Evolutionary conservation across 768 basidiomycete species (phyloP), one percentile per base, ranked within the genome.

Genomic region (Agaricus blazei): DNA sequence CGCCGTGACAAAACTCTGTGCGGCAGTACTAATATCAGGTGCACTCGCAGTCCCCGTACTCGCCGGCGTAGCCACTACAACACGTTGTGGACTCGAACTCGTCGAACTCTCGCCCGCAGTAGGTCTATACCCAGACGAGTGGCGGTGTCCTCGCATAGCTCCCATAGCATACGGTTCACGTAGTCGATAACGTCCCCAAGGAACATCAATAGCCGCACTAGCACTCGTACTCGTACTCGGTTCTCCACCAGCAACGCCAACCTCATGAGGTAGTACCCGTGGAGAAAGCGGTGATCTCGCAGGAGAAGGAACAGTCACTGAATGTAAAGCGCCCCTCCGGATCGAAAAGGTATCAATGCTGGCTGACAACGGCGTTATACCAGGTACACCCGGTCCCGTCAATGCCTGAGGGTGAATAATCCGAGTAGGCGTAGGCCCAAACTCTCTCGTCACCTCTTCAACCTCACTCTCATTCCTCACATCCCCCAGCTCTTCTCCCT

Each of bases 11-110:
- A 88, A 86, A 54, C 87, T 88, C 56, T 76, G 76, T 2, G 81
- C 76, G 11, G 87, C 87, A 0, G 85, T 85, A 66, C 87, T 88
- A 63, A 89, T 76, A 64, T 85, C 85, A 0, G 79, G 76, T 38
- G 72, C 79, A 61, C 79, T 80, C 58, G 65, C 72, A 55, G 62
- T 63, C 8, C 41, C 41, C 58, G 43, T 58, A 11, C 46, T 58
- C 34, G 54, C 34, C 66, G 58, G 51, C 57, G n/a, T 28, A 28
- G 15, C n/a, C 23, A 45, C 24, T 6, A 24, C 7, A 3, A 29
- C 45, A 14, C 38, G 52, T 40, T 14, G 34, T 38, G 52, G 44
- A 54, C 45, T 54, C 6, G 52, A 54, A 37, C 52, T 47, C 27
- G 26, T n/a, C n/a, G 52, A 54, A 19, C 52, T 19, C 27, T 47